These are phyloP conservation scores for Solanum clarkiae DNA, from an alignment of 257 asterid genomes.

Conservation along the genomic window DNA sequence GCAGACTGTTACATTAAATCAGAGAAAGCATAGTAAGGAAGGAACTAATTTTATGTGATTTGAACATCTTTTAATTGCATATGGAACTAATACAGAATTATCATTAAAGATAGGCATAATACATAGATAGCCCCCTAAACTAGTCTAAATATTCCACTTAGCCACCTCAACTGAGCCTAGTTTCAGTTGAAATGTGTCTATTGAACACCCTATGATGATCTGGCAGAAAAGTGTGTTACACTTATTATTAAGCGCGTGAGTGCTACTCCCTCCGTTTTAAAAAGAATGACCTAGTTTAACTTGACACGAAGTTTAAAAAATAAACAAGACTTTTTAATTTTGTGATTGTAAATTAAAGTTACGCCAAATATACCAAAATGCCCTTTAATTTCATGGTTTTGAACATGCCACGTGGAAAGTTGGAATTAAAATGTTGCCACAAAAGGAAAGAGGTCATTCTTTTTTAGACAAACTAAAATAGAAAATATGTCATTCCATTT, in stretches of 20 bases:
- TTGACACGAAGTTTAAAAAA: no score
- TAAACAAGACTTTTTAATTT: no score
- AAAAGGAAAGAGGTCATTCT: no score
- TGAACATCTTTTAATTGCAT: neutral
- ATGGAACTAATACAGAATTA: neutral
- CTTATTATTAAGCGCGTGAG: neutral
- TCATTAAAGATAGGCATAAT: neutral
- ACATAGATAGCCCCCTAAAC: neutral
- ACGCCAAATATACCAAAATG: no score
- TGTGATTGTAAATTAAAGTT: no score
- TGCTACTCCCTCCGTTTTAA: neutral
- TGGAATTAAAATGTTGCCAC: no score
- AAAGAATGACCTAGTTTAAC: no score
- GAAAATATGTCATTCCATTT: no score
- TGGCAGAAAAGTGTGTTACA: neutral
- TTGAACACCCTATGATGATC: neutral
- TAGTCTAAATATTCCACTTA: neutral
- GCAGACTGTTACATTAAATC: neutral
- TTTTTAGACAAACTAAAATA: no score
- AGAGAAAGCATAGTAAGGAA: neutral
- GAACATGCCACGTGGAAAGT: no score
- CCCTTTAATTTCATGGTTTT: no score
- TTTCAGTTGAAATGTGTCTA: neutral
- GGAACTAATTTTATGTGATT: neutral
- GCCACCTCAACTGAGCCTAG: neutral